Percentiles rank a stretch among this genome's conserved stretches.
phyloP scores from a whole-genome alignment of 1,139 yeast genomes.

The Protomyces gravidus region DNA sequence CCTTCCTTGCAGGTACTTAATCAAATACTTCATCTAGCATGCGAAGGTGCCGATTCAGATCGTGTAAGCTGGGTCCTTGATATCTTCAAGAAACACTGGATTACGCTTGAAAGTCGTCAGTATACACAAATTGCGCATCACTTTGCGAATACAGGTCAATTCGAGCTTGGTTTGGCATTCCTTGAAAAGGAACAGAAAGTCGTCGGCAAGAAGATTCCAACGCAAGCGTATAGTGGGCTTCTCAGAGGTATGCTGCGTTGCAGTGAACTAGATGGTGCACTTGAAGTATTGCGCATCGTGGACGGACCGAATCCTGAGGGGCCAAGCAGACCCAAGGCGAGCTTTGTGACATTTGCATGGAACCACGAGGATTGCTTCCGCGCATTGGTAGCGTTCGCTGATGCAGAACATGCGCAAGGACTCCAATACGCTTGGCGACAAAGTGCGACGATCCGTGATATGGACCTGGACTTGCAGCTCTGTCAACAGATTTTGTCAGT shows the following conservation, averaged over 20 bases:
- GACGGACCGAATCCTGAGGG: neutral
- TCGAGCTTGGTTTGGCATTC: constrained; percentile 14
- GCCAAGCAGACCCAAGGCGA: neutral
- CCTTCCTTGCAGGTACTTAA: neutral
- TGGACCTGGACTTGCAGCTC: neutral
- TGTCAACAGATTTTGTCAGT: constrained; percentile 13
- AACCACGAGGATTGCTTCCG: neutral
- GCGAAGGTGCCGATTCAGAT: neutral
- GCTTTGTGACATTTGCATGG: neutral
- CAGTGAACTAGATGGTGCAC: constrained; percentile 2
- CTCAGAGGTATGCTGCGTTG: neutral
- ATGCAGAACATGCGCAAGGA: constrained; percentile 4
- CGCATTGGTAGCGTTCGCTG: constrained; percentile 9
- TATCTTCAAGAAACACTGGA: neutral
- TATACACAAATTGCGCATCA: neutral
- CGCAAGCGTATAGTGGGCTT: constrained; percentile 5
- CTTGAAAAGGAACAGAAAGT: neutral
- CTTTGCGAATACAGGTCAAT: neutral
- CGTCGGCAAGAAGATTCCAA: constrained; percentile 1
- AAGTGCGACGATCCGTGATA: neutral
- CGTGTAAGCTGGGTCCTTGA: neutral
- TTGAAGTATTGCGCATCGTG: constrained; percentile 2
- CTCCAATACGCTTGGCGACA: constrained; percentile 10
- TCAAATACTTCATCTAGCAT: neutral
- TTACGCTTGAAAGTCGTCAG: neutral